Evolutionary conservation across 345 rosid genomes (phyloP), one percentile per base, ranked within the genome.

Genomic region (Eucalyptus guilfoylei): DNA sequence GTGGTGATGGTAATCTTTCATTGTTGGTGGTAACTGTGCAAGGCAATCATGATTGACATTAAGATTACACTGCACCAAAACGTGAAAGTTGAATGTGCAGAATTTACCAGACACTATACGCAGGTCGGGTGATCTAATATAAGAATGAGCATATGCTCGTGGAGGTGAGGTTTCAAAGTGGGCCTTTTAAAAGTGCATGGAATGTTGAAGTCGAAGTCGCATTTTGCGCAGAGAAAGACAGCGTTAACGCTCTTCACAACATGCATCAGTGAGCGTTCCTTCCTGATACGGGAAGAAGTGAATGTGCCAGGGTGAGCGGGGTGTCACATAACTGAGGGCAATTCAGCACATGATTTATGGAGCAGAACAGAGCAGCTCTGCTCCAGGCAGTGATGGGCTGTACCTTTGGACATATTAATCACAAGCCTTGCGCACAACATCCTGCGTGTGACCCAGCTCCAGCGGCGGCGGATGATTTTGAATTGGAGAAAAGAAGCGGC

Each of bases 1-100:
- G 58, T 0, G 26, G 7, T 23, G 12, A 24, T 58, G 26, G 26
- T 0, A 1, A 54, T 21, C 58, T 54, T 54, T 21, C 0, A 21
- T 54, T 7, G 58, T 54, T 5, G 62, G 62, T 24, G 13, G 6
- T 54, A 21, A 21, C 0, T 8, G 11, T 54, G 58, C 0, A 54
- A 21, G 58, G 58, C 26, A 54, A 54, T 54, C 58, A 21, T 21
- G 11, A 8, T 54, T 8, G 11, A 54, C 26, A 54, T 54, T 8
- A 54, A 54, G 58, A 21, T 54, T 54, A 0, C 58, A 54, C 26
- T 21, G 26, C 72, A 21, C 58, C 2, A 21, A 9, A 21, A 21
- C 58, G 10, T 21, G 26, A 54, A 54, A 54, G 26, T 54, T 0
- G 26, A 54, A 54, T 21, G 58, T 54, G 58, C 58, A 54, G 8